Conservation (phyloP, 768 basidiomycete species). For the Filobasidium floriforme region DNA sequence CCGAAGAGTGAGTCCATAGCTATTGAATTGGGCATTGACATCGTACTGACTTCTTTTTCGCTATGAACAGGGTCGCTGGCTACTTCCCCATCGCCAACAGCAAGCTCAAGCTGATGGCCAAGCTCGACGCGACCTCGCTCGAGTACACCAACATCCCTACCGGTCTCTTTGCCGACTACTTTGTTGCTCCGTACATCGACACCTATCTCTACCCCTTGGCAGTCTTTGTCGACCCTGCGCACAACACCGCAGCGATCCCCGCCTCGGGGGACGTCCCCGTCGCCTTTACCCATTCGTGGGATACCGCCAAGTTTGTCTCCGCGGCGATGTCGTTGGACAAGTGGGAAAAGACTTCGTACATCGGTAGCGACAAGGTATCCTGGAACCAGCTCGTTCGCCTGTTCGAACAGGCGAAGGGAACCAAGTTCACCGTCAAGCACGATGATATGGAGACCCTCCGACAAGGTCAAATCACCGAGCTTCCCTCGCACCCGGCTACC, state of each 20-base stretch:
- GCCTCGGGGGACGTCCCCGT: neutral
- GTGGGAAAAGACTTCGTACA: neutral
- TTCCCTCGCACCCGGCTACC: neutral
- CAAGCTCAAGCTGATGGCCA: no score
- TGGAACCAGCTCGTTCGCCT: constrained; percentile 5
- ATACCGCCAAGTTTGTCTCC: constrained; percentile 3
- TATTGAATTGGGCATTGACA: no score
- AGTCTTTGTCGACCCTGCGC: neutral
- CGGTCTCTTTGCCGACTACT: constrained; percentile 7
- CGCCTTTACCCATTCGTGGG: neutral
- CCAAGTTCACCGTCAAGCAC: constrained; percentile 8
- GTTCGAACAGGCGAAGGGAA: neutral
- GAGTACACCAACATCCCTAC: neutral
- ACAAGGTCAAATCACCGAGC: neutral
- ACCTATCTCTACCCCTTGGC: neutral
- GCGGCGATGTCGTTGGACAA: neutral
- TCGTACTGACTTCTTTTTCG: no score
- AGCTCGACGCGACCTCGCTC: no score
- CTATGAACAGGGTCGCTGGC: no score
- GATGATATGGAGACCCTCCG: neutral
- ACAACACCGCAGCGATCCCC: neutral
- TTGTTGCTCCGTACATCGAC: neutral
- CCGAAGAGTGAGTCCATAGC: neutral
- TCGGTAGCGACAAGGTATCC: neutral
- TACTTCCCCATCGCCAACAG: no score